A percentile compares a stretch with the other conserved stretches of the same genome.
Evolutionary conservation across 2,329 filamentous ascomycete genomes (phyloP).

Genomic region (Xylaria multiplex): DNA sequence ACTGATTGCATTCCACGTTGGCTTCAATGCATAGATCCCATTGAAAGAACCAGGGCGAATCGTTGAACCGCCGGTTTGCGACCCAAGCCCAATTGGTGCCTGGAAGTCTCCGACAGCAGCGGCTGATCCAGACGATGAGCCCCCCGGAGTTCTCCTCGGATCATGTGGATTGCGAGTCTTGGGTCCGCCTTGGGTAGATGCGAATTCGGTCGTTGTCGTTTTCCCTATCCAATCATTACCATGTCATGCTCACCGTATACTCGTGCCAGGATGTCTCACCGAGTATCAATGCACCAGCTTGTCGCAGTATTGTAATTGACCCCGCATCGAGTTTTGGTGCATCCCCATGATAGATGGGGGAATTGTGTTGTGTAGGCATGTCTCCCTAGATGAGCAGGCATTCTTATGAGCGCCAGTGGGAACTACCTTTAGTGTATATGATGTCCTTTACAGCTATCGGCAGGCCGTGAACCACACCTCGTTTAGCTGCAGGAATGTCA

Average conservation of each 20-base stretch:
- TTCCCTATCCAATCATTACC: conserved; percentile 53
- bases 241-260: not conserved
- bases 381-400: conserved; percentile 46
- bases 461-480: conserved; percentile 64
- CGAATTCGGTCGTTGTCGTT: conserved; percentile 73
- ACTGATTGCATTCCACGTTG: conserved; percentile 71
- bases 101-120: conserved; percentile 74
- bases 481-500: conserved; percentile 53
- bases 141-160: conserved; percentile 70
- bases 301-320: conserved; percentile 61
- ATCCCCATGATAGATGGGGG: conserved; percentile 61
- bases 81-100: conserved; percentile 68
- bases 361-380: conserved; percentile 65
- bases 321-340: conserved; percentile 62
- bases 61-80: conserved; percentile 72
- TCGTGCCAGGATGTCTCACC: conserved; percentile 41
- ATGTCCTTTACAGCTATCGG: conserved; percentile 66
- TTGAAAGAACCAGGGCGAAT: conserved; percentile 73
- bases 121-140: conserved; percentile 73
- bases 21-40: conserved; percentile 72
- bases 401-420: not conserved
- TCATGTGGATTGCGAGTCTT: conserved; percentile 73
- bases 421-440: conserved; percentile 59
- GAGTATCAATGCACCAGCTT: conserved; percentile 67
- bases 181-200: conserved; percentile 63